Percentiles rank a stretch among this genome's conserved stretches.
Conservation (phyloP, 306 rosid genomes). For the Cicer judaicum region DNA sequence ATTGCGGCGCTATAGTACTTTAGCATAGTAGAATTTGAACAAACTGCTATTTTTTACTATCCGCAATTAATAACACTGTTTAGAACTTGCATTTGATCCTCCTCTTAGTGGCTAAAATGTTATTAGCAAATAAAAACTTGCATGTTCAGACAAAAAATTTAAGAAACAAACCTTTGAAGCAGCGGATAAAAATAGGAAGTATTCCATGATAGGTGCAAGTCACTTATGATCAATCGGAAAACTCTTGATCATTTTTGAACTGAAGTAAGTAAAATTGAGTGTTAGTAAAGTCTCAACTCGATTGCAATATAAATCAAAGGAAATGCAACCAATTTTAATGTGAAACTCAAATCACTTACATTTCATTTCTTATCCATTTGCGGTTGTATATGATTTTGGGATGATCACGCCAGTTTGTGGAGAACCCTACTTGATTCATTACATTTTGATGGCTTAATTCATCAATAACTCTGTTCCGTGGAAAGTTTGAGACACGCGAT, state of each 20-base stretch:
- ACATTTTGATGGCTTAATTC: not conserved
- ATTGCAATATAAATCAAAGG: not conserved
- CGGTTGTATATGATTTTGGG: not conserved
- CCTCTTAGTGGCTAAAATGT: not conserved
- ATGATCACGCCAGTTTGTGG: not conserved
- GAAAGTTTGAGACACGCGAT: not conserved
- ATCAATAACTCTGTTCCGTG: not conserved
- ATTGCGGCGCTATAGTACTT: too few relatives aligned
- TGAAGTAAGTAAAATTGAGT: not conserved
- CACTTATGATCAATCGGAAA: not conserved
- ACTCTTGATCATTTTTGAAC: not conserved
- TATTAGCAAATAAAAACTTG: not conserved
- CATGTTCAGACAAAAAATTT: not conserved
- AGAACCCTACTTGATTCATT: not conserved
- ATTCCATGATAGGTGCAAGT: not conserved
- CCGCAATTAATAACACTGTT: too few relatives aligned
- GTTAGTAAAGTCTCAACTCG: not conserved
- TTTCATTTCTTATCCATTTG: not conserved
- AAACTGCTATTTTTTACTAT: too few relatives aligned
- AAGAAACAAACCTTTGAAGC: conserved; percentile 52
- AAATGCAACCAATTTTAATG: not conserved
- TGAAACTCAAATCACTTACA: not conserved
- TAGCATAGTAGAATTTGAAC: too few relatives aligned
- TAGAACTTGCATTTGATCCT: not conserved
- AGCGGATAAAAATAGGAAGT: not conserved